phyloP scores from a whole-genome alignment of 768 basidiomycete genomes.

The Rickenella mellea region DNA sequence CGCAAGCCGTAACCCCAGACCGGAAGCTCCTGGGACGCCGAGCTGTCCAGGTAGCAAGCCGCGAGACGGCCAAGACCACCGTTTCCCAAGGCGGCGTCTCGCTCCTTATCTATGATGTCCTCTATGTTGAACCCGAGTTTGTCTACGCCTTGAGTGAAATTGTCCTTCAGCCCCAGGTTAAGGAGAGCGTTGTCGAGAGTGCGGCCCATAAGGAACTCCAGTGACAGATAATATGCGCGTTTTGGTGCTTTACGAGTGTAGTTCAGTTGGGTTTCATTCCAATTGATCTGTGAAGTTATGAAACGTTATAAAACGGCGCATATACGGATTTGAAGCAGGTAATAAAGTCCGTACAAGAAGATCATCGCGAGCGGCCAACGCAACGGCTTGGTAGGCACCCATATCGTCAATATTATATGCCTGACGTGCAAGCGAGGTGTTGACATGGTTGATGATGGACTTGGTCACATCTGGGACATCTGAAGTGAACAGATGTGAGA shows the following conservation, averaged over 20 bases:
- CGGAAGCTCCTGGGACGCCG: constrained; percentile 82
- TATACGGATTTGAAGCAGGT: background rate
- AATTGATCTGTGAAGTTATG: constrained; percentile 47
- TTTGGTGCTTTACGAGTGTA: constrained; percentile 80
- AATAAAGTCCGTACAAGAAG: constrained; percentile 47
- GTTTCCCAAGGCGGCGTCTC: constrained; percentile 92
- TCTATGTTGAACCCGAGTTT: constrained; percentile 87
- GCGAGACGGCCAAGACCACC: constrained; percentile 94
- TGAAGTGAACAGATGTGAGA: constrained; percentile 16
- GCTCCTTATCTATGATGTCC: constrained; percentile 79
- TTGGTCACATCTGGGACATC: constrained; percentile 56
- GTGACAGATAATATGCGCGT: constrained; percentile 89
- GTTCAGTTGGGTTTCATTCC: constrained; percentile 74
- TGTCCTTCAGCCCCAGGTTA: constrained; percentile 76
- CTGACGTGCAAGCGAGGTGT: constrained; percentile 85
- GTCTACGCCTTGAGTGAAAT: constrained; percentile 57
- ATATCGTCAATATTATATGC: constrained; percentile 81
- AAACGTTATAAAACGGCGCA: background rate
- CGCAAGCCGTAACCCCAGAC: constrained; percentile 93
- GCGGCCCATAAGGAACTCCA: constrained; percentile 86
- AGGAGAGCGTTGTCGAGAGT: constrained; percentile 75
- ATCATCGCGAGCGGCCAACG: constrained; percentile 81
- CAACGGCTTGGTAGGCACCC: constrained; percentile 88
- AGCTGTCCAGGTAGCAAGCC: constrained; percentile 95
- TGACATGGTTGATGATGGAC: constrained; percentile 75